These are phyloP conservation scores for Nicotiana tomentosiformis DNA, from an alignment of 257 asterid species.

Conservation along the genomic window DNA sequence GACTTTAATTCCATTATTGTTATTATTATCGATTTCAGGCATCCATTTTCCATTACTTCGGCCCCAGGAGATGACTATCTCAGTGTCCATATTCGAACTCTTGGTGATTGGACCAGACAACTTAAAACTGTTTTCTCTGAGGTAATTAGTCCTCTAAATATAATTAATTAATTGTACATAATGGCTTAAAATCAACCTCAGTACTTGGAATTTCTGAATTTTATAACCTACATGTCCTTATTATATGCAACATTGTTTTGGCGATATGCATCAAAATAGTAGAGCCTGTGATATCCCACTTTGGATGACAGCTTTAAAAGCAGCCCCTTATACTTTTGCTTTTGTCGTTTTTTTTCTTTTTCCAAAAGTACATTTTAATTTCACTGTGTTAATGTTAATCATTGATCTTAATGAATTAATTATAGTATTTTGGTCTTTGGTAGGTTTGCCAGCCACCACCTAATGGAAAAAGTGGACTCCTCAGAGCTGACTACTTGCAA, in stretches of 20 bases:
- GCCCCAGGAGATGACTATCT: conserved; percentile 78
- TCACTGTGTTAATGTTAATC: background rate
- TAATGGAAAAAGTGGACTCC: conserved; percentile 84
- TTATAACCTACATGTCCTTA: background rate
- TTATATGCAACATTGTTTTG: background rate
- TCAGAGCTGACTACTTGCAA: conserved; percentile 56
- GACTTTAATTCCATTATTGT: background rate
- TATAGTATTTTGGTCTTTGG: conserved; percentile 16
- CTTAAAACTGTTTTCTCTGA: conserved; percentile 59
- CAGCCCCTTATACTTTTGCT: background rate
- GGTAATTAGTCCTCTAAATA: conserved; percentile 29
- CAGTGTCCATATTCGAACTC: conserved; percentile 76
- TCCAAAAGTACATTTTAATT: background rate
- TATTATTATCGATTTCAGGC: conserved; percentile 43
- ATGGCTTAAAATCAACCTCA: too few relatives aligned
- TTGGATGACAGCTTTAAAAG: conserved; percentile 8
- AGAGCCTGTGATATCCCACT: background rate
- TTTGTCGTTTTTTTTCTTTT: background rate
- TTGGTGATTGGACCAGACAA: conserved; percentile 89
- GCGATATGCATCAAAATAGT: background rate
- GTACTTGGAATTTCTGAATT: too few relatives aligned
- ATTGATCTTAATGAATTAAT: conserved; percentile 11
- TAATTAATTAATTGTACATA: background rate
- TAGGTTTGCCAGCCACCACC: conserved; percentile 89
- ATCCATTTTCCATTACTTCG: conserved; percentile 83